A percentile compares a stretch with the other conserved stretches of the same genome.
phyloP scores from a whole-genome alignment of 1,284 basidiomycete genomes.

The Ustilago shanxiensis region DNA sequence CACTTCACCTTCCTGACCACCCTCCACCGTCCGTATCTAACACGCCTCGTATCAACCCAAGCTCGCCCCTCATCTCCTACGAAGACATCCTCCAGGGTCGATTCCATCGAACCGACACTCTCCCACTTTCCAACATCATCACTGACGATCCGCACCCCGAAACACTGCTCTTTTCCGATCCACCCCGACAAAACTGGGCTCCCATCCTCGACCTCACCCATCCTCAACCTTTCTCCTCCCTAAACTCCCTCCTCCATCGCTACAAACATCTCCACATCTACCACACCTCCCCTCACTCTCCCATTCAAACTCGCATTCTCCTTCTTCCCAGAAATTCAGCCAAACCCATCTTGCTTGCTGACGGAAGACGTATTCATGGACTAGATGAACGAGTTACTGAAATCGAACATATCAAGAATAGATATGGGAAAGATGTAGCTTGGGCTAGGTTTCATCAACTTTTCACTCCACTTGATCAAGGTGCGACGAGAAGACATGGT shows the following conservation, averaged over 20 bases:
- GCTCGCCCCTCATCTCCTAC: background rate
- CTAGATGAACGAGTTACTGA: conserved; percentile 13
- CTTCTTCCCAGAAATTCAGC: background rate
- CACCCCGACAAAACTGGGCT: background rate
- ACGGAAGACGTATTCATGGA: conserved; percentile 4
- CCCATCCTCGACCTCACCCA: conserved; percentile 34
- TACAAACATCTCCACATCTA: conserved; percentile 25
- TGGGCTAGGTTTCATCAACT: conserved; percentile 22
- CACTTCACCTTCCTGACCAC: no score
- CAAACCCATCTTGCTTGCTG: background rate
- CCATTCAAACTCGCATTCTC: background rate
- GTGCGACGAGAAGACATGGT: background rate
- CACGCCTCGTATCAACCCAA: background rate
- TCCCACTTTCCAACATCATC: background rate
- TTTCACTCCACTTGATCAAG: conserved; percentile 9
- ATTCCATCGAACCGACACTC: background rate
- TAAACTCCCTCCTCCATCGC: conserved; percentile 26
- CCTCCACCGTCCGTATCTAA: background rate
- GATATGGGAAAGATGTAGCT: conserved; percentile 13
- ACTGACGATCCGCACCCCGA: conserved; percentile 3
- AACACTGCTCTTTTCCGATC: conserved; percentile 20
- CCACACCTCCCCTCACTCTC: background rate
- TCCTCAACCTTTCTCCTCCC: conserved; percentile 11
- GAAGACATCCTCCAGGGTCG: conserved; percentile 11
- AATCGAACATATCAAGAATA: conserved; percentile 15